Conservation (phyloP, 1,284 basidiomycete species). For the Ustilago shanxiensis region DNA sequence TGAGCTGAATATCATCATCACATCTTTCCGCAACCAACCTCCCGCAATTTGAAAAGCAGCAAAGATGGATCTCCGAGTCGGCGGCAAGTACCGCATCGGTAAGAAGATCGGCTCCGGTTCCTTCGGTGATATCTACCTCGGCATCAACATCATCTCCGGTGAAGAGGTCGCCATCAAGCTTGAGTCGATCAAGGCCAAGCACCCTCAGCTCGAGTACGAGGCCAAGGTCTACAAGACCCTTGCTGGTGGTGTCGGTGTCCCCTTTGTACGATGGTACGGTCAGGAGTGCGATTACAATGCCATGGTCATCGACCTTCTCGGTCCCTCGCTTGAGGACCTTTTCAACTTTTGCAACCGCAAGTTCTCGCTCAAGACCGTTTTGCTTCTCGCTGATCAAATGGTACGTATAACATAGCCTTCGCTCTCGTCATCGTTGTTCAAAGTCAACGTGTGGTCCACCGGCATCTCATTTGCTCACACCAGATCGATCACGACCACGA, state of each 20-base stretch:
- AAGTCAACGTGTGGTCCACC: not conserved
- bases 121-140: constrained; percentile 99
- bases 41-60: constrained; percentile 10
- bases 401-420: constrained; percentile 73
- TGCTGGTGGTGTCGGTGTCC: constrained; percentile 97
- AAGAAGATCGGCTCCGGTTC: constrained; percentile 99
- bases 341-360: constrained; percentile 99
- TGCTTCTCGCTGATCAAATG: constrained; percentile 95
- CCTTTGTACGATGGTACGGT: constrained; percentile 97
- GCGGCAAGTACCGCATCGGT: constrained; percentile 93
- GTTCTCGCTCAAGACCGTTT: constrained; percentile 95
- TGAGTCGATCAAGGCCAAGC: constrained; percentile 99
- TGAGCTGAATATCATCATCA: constrained; percentile 5
- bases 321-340: constrained; percentile 95
- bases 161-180: constrained; percentile 99
- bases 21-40: constrained; percentile 5
- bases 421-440: not conserved
- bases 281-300: constrained; percentile 99
- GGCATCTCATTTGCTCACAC: not conserved
- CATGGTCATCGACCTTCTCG: constrained; percentile 98
- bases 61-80: constrained; percentile 89
- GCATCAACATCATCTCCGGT: constrained; percentile 99
- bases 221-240: constrained; percentile 79
- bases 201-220: constrained; percentile 99
- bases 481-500: not conserved